phyloP scores from a whole-genome alignment of 495 filamentous ascomycete species.

The Hypoxylon cercidicola region DNA sequence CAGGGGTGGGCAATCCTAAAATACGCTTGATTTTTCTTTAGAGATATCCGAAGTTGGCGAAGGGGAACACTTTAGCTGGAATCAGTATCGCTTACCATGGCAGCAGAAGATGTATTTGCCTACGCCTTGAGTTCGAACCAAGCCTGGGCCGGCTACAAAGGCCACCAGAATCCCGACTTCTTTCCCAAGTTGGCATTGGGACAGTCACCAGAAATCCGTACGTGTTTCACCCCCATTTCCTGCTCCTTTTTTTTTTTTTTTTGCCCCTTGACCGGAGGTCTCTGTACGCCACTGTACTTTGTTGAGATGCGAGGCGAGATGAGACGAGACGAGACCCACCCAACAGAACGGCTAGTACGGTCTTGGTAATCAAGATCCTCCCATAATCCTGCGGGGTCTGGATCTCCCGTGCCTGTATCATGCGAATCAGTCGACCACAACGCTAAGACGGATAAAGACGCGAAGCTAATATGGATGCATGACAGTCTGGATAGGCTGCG shows the following conservation, averaged over 20 bases:
- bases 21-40: constrained; percentile 36
- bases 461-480: neutral
- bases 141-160: constrained; percentile 74
- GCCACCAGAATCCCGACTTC: constrained; percentile 73
- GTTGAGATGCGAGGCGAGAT: constrained; percentile 35
- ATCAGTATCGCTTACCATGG: constrained; percentile 44
- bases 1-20: constrained; percentile 35
- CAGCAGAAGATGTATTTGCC: constrained; percentile 61
- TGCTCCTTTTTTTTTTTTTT: constrained; percentile 9
- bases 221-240: constrained; percentile 35
- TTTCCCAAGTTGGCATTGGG: constrained; percentile 74
- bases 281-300: constrained; percentile 20
- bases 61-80: constrained; percentile 5
- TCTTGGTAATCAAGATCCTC: constrained; percentile 6
- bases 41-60: constrained; percentile 40
- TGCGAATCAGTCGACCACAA: constrained; percentile 6
- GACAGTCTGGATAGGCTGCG: constrained; percentile 88
- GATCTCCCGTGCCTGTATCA: constrained; percentile 2
- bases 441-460: constrained; percentile 11
- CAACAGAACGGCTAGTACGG: constrained; percentile 38
- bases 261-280: constrained; percentile 2
- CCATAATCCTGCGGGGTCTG: constrained; percentile 4
- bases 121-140: constrained; percentile 72
- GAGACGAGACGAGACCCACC: constrained; percentile 34
- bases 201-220: constrained; percentile 78